Evolutionary conservation across 306 rosid species (phyloP).

Genomic region (Prunus campanulata): DNA sequence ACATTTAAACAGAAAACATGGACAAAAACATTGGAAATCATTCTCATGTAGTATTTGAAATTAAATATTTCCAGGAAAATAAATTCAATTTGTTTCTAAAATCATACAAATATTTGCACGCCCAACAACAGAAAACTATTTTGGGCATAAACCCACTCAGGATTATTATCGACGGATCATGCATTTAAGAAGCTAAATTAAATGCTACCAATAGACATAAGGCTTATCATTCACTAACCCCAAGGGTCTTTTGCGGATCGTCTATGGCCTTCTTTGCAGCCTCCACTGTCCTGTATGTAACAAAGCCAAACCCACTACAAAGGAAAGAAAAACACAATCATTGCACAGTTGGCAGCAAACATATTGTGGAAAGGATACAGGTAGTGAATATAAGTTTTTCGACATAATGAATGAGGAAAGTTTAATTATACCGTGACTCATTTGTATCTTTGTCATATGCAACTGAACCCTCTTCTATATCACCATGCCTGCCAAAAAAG

Average conservation of each 20-base stretch:
- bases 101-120: no score
- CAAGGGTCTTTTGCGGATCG: constrained; percentile 62
- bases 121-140: neutral
- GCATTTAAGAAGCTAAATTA: constrained; percentile 9
- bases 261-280: constrained; percentile 78
- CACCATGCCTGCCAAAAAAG: constrained; percentile 62
- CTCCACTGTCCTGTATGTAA: constrained; percentile 63
- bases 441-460: constrained; percentile 75
- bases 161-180: neutral
- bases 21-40: neutral
- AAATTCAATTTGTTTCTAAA: no score
- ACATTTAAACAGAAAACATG: neutral
- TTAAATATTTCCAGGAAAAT: no score
- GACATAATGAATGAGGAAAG: neutral
- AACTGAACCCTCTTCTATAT: constrained; percentile 86
- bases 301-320: constrained; percentile 78
- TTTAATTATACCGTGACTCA: constrained; percentile 53
- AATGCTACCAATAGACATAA: neutral
- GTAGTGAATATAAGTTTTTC: neutral
- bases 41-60: no score
- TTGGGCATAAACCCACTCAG: neutral
- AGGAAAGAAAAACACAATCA: constrained; percentile 22
- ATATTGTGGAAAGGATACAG: neutral
- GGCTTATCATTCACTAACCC: constrained; percentile 42
- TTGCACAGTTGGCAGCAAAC: neutral